Evolutionary conservation across 331 rosid genomes (phyloP).

Genomic region (Spiraea crenata): DNA sequence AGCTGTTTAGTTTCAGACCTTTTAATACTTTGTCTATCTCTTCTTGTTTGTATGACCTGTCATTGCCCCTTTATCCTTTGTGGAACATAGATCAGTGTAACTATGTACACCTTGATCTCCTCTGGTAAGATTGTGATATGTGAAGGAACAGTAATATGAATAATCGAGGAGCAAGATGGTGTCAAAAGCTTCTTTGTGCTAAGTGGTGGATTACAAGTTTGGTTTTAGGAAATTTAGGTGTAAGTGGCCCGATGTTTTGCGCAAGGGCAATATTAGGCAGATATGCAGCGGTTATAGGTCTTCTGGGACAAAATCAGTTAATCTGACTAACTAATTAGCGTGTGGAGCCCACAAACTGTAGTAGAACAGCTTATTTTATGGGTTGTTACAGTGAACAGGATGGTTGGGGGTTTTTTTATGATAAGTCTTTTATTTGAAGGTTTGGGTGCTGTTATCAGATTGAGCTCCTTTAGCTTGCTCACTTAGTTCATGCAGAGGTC

Average conservation of each 20-base stretch:
- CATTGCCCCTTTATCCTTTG: neutral
- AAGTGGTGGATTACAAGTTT: neutral
- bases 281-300: neutral
- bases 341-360: neutral
- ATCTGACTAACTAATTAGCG: neutral
- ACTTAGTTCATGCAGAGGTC: neutral
- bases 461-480: neutral
- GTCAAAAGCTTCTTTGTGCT: neutral
- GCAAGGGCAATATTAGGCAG: neutral
- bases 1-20: neutral
- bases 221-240: neutral
- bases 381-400: neutral
- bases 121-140: neutral
- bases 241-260: neutral
- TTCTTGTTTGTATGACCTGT: conserved; percentile 1
- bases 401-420: conserved; percentile 9
- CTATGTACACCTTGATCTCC: neutral
- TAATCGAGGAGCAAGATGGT: too few relatives aligned
- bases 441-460: neutral
- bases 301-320: too few relatives aligned
- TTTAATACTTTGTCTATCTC: neutral
- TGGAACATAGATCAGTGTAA: neutral
- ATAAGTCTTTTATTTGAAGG: neutral
- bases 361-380: neutral
- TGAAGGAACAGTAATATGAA: neutral